These are phyloP conservation scores for Nothomitra cinnamomea DNA, from an alignment of 2,329 filamentous ascomycete genomes.

Conservation along the genomic window DNA sequence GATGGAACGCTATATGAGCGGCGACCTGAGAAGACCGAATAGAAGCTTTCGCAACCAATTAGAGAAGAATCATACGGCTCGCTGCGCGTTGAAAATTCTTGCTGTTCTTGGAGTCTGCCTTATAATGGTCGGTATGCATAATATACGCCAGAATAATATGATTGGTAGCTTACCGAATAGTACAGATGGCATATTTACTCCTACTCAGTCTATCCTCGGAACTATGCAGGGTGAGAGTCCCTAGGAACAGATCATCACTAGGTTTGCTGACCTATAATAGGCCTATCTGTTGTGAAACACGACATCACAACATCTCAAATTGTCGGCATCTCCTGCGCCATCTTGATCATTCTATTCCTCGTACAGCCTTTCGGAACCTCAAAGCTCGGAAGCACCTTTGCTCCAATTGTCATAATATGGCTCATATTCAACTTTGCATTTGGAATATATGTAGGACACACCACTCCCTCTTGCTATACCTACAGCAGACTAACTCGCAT, in stretches of 20 bases:
- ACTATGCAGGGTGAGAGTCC: constrained; percentile 42
- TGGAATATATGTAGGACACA: constrained; percentile 36
- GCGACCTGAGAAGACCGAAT: constrained; percentile 36
- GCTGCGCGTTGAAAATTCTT: constrained; percentile 38
- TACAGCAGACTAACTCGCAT: neutral
- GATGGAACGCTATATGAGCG: constrained; percentile 40
- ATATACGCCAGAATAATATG: no score
- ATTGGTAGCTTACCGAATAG: no score
- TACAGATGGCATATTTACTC: constrained; percentile 46
- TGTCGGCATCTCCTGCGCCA: constrained; percentile 46
- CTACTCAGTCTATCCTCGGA: constrained; percentile 52
- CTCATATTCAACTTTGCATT: constrained; percentile 43
- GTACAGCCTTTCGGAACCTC: constrained; percentile 48
- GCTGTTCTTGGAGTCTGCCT: constrained; percentile 50
- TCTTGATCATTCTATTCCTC: constrained; percentile 44
- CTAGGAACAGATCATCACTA: no score
- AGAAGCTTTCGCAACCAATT: constrained; percentile 37
- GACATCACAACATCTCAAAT: constrained; percentile 39
- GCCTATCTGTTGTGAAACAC: constrained; percentile 36
- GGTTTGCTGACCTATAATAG: constrained; percentile 6
- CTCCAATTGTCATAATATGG: constrained; percentile 52
- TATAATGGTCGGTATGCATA: constrained; percentile 38
- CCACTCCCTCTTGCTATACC: neutral
- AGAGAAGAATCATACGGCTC: constrained; percentile 36
- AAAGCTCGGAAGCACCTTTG: constrained; percentile 42